These are phyloP conservation scores for Aaosphaeria pasadenensis DNA, from an alignment of 2,329 filamentous ascomycete species.

Conservation along the genomic window DNA sequence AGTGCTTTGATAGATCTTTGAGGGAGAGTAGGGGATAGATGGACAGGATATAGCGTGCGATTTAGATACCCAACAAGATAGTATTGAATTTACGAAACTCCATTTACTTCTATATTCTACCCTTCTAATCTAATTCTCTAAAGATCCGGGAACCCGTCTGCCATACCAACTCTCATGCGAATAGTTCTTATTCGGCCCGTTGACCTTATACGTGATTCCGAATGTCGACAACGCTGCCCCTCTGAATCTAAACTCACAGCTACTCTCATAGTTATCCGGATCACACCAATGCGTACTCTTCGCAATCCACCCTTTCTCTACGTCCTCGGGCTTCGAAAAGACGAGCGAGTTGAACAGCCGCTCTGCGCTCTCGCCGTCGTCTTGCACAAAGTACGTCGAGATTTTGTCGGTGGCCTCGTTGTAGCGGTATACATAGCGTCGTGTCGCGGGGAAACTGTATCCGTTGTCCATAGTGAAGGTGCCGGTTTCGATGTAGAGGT, in stretches of 20 bases:
- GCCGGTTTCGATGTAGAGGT: slow-evolving; percentile 65
- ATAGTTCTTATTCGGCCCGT: slow-evolving; percentile 73
- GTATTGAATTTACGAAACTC: too few species aligned
- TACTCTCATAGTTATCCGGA: slow-evolving; percentile 68
- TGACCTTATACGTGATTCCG: slow-evolving; percentile 63
- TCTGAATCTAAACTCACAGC: slow-evolving; percentile 65
- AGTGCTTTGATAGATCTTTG: too few species aligned
- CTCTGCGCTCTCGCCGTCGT: slow-evolving; percentile 63
- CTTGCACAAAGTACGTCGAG: slow-evolving; percentile 72
- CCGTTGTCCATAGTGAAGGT: slow-evolving; percentile 59
- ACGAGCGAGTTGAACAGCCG: slow-evolving; percentile 75
- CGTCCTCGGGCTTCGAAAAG: slow-evolving; percentile 44
- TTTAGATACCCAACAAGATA: too few species aligned
- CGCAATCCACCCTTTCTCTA: slow-evolving; percentile 56
- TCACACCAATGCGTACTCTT: slow-evolving; percentile 68
- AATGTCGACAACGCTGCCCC: slow-evolving; percentile 58
- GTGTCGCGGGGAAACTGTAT: slow-evolving; percentile 57
- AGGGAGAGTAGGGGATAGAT: too few species aligned
- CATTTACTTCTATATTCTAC: too few species aligned
- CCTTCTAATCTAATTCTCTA: too few species aligned
- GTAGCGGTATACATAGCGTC: slow-evolving; percentile 73
- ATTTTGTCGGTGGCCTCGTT: slow-evolving; percentile 58
- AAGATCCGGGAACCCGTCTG: too few species aligned
- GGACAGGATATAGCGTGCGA: too few species aligned
- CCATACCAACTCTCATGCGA: slow-evolving; percentile 38